These are phyloP conservation scores for Copromyces sp. DNA, from an alignment of 495 filamentous ascomycete species.

Conservation along the genomic window DNA sequence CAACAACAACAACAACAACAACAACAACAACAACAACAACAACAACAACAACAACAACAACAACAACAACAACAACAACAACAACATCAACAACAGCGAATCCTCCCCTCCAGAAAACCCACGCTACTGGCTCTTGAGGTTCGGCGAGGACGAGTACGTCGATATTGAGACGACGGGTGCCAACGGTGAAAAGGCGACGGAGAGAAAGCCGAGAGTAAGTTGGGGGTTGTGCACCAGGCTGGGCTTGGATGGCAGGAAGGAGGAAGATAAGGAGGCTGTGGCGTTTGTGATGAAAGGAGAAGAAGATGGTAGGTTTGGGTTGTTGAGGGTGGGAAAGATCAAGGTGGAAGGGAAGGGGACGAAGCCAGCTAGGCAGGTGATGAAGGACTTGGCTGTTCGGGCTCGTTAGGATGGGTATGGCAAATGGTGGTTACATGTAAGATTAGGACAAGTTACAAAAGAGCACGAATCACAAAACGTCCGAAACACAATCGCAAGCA, in stretches of 20 bases:
- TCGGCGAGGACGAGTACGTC: neutral
- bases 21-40: no score
- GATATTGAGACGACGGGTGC: neutral
- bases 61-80: no score
- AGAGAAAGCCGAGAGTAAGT: neutral
- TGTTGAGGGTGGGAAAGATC: conserved; percentile 16
- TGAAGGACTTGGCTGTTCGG: neutral
- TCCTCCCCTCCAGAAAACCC: neutral
- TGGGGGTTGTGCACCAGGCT: neutral
- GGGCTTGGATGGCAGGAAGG: neutral
- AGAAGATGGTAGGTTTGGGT: neutral
- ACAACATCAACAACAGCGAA: no score
- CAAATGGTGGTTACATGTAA: neutral
- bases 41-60: no score
- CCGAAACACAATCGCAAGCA: neutral
- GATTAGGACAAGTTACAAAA: neutral
- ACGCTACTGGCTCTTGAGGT: neutral
- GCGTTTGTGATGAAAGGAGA: neutral
- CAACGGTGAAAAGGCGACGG: neutral
- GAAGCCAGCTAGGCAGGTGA: neutral
- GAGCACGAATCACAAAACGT: neutral
- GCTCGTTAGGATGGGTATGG: neutral
- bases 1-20: no score
- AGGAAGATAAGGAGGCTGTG: neutral
- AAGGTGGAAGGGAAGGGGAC: conserved; percentile 25